These are phyloP conservation scores for Lactifluus volemus DNA, from an alignment of 768 basidiomycete species.

Conservation along the genomic window DNA sequence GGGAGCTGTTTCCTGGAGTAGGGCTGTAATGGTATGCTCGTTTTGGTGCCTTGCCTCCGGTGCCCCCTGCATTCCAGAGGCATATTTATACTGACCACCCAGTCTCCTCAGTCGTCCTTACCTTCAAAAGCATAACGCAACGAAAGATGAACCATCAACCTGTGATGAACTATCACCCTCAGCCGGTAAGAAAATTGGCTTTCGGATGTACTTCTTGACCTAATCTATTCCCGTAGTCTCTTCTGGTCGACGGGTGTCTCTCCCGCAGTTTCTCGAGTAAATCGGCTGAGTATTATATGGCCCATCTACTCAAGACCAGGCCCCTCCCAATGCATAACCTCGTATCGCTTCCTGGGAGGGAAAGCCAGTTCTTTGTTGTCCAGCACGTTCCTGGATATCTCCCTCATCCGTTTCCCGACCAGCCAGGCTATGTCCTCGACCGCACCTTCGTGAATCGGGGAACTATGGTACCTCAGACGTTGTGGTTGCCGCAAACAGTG, in stretches of 20 bases:
- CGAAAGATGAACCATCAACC: neutral
- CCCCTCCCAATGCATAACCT: no score
- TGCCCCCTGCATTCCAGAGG: neutral
- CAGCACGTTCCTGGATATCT: neutral
- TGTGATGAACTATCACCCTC: no score
- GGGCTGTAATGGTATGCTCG: neutral
- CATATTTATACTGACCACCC: neutral
- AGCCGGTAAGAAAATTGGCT: neutral
- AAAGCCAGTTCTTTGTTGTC: neutral
- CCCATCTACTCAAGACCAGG: neutral
- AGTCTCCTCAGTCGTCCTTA: neutral
- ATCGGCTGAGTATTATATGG: neutral
- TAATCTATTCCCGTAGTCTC: neutral
- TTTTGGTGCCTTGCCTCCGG: neutral
- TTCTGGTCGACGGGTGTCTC: constrained; percentile 11
- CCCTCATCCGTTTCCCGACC: neutral
- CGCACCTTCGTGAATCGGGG: neutral
- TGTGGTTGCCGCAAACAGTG: neutral
- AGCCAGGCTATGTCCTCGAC: neutral
- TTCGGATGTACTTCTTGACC: neutral
- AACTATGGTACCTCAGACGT: constrained; percentile 8
- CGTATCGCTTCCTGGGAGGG: neutral
- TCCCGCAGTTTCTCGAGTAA: neutral
- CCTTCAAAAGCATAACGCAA: neutral
- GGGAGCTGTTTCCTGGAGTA: neutral